Base-by-base conservation (phyloP, 495 filamentous ascomycete species). In the Penicillium alfredii region DNA sequence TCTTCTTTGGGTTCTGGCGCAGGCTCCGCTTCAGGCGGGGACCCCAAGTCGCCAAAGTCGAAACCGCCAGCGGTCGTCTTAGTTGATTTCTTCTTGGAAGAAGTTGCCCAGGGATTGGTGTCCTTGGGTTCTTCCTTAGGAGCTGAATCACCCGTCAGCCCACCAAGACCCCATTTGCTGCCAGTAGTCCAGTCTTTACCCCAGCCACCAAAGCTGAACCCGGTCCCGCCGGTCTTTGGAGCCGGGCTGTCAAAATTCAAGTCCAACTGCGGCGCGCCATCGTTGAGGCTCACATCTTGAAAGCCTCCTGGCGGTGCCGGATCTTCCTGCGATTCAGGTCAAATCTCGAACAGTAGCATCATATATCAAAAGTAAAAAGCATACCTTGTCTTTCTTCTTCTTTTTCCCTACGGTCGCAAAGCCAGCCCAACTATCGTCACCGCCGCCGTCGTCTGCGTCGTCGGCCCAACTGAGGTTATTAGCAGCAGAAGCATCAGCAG, bases 361-460 rank as follows among this genome's bases (percentile, higher is more conserved):
- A 8, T 11, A 29, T 14, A 44, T 18, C 45, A 30, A 4, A 33
- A 25, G 27, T 14, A 16, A 9, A 12, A 10, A 1, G 31, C 58
- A 22, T 60, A 71, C 69, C 56, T 72, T 72, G 36, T 47, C 66
- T 44, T 74, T 76, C 47, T 71, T 72, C 46, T 74, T 74, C 38
- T 67, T 69, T 6, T 25, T 25, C 5, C 23, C 51, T 3, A 50
- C 47, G 12, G 49, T 39, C 2, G 52, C 39, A 41, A 64, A 65
- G 1, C 53, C 55, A 14, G 49, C 56, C 67, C 65, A 68, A 1
- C 43, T 49, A 27, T 63, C 58, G 35, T 66, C 60, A 26, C 47
- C 58, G 16, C 45, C 57, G 9, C 25, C 45, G 6, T 33, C 45
- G 12, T 56, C 53, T 2, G 24, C 46, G 23, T 68, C 61, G 28